Percentiles rank a stretch among this genome's conserved stretches.
phyloP scores from a whole-genome alignment of 257 asterid genomes.

The Datura wrightii region DNA sequence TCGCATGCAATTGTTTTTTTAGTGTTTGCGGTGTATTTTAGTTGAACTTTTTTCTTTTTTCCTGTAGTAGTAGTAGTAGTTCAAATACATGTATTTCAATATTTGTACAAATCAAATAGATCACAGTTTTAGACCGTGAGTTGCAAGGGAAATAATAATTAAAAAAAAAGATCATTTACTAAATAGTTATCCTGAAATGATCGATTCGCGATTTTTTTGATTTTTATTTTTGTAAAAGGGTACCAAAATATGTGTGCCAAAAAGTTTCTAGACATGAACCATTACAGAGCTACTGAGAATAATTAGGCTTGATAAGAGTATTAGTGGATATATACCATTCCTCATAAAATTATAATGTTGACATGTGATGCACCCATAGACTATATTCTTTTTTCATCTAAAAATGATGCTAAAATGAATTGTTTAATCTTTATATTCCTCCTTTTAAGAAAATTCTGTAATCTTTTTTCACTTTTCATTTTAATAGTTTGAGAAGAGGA shows the following conservation, averaged over 20 bases:
- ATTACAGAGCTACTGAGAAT: neutral
- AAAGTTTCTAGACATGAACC: constrained; percentile 7
- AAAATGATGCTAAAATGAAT: constrained; percentile 23
- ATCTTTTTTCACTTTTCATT: constrained; percentile 7
- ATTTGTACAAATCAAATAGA: neutral
- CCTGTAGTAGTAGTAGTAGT: no score
- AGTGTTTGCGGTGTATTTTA: no score
- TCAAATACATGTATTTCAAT: no score
- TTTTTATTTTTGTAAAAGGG: no score
- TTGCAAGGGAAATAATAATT: neutral
- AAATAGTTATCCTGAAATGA: no score
- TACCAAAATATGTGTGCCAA: neutral
- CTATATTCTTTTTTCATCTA: constrained; percentile 51
- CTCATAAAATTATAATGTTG: constrained; percentile 40
- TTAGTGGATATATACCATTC: constrained; percentile 56
- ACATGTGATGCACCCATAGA: constrained; percentile 44
- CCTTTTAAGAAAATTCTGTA: neutral
- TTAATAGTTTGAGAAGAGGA: constrained; percentile 28
- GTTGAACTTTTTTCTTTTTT: no score
- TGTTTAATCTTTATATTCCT: constrained; percentile 31
- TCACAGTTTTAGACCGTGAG: neutral
- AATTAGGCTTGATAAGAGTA: constrained; percentile 33
- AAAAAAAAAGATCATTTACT: neutral
- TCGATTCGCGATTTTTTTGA: no score
- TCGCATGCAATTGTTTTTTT: no score